phyloP scores from a whole-genome alignment of 257 asterid species.

The Craterostigma plantagineum region DNA sequence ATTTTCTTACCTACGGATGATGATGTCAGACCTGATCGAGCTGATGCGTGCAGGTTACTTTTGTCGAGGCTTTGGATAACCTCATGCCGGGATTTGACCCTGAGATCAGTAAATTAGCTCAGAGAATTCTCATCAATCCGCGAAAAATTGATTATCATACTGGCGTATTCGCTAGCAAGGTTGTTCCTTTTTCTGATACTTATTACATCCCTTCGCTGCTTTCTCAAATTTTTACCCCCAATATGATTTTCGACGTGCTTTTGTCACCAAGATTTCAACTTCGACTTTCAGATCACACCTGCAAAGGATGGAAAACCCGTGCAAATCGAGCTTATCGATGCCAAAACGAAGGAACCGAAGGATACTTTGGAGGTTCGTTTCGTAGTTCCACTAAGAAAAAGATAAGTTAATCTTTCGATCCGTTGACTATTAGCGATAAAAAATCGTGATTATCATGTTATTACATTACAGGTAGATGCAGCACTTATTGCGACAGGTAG shows the following conservation, averaged over 20 bases:
- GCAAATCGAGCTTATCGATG: constrained; percentile 88
- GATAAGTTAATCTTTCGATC: background rate
- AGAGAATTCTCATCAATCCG: constrained; percentile 59
- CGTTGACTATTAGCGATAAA: background rate
- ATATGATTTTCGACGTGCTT: too few species aligned
- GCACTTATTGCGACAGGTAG: constrained; percentile 98
- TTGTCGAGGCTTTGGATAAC: constrained; percentile 34
- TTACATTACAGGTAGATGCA: constrained; percentile 65
- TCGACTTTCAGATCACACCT: constrained; percentile 53
- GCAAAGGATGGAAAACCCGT: constrained; percentile 97
- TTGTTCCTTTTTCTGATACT: constrained; percentile 2
- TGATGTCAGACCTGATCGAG: too few species aligned
- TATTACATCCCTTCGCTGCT: too few species aligned
- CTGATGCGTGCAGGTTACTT: constrained; percentile 26
- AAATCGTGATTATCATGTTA: background rate
- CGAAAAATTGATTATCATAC: constrained; percentile 63
- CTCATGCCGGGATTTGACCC: constrained; percentile 91
- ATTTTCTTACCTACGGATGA: too few species aligned
- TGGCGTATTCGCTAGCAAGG: constrained; percentile 78
- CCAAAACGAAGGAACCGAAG: constrained; percentile 90
- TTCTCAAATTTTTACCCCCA: too few species aligned
- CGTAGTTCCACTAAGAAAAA: constrained; percentile 4
- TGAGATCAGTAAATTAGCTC: constrained; percentile 70
- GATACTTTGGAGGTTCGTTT: constrained; percentile 60
- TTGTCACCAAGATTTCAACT: too few species aligned